Base-by-base conservation (phyloP, 2,329 filamentous ascomycete species). In the Paraphaeosphaeria minitans region DNA sequence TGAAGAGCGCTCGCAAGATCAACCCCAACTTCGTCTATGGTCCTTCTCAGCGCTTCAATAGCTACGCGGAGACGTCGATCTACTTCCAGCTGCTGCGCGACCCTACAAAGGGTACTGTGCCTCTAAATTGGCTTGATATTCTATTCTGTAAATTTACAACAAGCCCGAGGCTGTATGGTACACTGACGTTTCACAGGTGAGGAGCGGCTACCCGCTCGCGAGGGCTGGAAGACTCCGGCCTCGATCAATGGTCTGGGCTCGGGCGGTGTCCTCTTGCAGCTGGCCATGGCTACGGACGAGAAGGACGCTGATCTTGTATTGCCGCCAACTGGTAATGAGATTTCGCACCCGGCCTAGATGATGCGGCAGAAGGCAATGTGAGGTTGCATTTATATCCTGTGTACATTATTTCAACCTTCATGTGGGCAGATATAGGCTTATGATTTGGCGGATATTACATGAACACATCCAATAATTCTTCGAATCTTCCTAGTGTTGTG, bases 1-100 rank as follows among this genome's bases (percentile, higher is more conserved):
- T 70, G 8, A 46, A 68, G 37, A 53, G 50, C 50, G 61, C 62
- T 35, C 53, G 57, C 16, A 41, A 51, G 9, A 27, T 21, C 21
- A 66, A 72, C 33, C 58, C 64, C 1, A 55, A 62, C 4, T 69
- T 72, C 57, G 53, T 41, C 3, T 68, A 68, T 51, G 56, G 58
- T 10, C 9, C 56, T 4, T 7, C 2, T 12, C 48, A 64, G 13
- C 57, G 57, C 29, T 65, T 69, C 43, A 52, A 55, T n/a, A 58
- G 55, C 12, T 70, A 70, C 51, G 55, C 62, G 12, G 70, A 74
- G 59, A 61, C 66, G 9, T 59, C 63, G 0, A 53, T 63, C n/a
- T 70, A 67, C 51, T 54, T 59, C 39, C 41, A 51, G 19, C n/a
- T 66, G 14, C 58, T 71, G n/a, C 55, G 49, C 19, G 49, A 68